phyloP scores from a whole-genome alignment of 148 eudicot genomes.

The Vaccinium macrocarpon region DNA sequence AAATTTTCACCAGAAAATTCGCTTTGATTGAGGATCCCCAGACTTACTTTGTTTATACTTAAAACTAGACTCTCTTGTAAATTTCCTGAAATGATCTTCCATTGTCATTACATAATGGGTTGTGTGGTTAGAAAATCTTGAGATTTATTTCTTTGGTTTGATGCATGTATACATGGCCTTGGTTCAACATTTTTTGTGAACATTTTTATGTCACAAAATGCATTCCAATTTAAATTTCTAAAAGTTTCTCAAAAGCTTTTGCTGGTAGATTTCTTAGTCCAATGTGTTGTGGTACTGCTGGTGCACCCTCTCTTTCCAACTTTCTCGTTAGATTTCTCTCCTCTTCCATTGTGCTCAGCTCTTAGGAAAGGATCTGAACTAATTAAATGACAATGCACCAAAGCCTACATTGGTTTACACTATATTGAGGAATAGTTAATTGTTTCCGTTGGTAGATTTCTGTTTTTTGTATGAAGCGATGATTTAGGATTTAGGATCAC shows the following conservation, averaged over 20 bases:
- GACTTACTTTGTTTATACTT: slow-evolving; percentile 3
- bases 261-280: too few relatives aligned
- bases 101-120: not conserved
- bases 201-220: too few relatives aligned
- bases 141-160: not conserved
- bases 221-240: too few relatives aligned
- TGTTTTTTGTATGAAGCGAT: not conserved
- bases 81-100: not conserved
- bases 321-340: too few relatives aligned
- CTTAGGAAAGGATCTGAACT: too few relatives aligned
- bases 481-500: not conserved
- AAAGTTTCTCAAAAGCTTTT: too few relatives aligned
- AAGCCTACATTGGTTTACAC: not conserved
- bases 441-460: not conserved
- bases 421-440: not conserved
- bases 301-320: too few relatives aligned
- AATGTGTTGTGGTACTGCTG: too few relatives aligned
- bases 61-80: not conserved
- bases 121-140: not conserved
- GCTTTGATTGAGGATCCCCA: not conserved
- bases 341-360: too few relatives aligned
- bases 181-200: not conserved
- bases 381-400: not conserved
- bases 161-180: not conserved
- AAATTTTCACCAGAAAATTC: not conserved